These are phyloP conservation scores for Pseudopediastrum boryanum DNA, from an alignment of 139 green algal species.

Conservation along the genomic window DNA sequence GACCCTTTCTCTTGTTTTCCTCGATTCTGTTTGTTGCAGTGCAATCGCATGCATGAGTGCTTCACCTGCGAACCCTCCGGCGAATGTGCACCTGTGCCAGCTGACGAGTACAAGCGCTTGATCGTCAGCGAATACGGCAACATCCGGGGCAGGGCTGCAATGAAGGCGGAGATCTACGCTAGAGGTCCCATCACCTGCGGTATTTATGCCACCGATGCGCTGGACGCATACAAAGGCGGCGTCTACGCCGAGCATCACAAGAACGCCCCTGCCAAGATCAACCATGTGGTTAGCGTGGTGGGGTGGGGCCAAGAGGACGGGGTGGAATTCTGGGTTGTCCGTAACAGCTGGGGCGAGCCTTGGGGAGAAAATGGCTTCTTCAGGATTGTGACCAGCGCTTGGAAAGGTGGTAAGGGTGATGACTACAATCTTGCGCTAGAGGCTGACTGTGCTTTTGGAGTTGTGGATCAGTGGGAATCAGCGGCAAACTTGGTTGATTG, in stretches of 20 bases:
- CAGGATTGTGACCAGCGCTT: conserved; percentile 71
- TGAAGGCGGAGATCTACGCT: conserved; percentile 87
- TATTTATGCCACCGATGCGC: conserved; percentile 77
- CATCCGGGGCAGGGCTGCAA: conserved; percentile 55
- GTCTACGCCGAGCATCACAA: conserved; percentile 51
- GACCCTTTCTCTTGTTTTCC: too few species aligned
- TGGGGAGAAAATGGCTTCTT: conserved; percentile 85
- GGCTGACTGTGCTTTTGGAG: conserved; percentile 70
- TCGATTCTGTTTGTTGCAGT: too few species aligned
- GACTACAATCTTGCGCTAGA: conserved; percentile 83
- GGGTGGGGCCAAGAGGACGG: conserved; percentile 82
- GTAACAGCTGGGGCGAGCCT: conserved; percentile 69
- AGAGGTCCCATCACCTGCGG: conserved; percentile 87
- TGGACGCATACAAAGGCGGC: conserved; percentile 69
- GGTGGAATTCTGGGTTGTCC: conserved; percentile 77
- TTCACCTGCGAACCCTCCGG: conserved; percentile 42
- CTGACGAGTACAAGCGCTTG: conserved; percentile 69
- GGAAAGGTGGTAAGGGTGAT: conserved; percentile 53
- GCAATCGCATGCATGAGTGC: conserved; percentile 72
- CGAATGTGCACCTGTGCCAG: conserved; percentile 58
- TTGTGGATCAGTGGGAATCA: conserved; percentile 50
- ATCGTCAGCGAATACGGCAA: conserved; percentile 73
- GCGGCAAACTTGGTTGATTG: conserved; percentile 32
- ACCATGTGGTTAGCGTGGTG: conserved; percentile 88
- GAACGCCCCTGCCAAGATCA: conserved; percentile 52